Base-by-base conservation (phyloP, 2,329 filamentous ascomycete species). In the Curvularia spicifera region DNA sequence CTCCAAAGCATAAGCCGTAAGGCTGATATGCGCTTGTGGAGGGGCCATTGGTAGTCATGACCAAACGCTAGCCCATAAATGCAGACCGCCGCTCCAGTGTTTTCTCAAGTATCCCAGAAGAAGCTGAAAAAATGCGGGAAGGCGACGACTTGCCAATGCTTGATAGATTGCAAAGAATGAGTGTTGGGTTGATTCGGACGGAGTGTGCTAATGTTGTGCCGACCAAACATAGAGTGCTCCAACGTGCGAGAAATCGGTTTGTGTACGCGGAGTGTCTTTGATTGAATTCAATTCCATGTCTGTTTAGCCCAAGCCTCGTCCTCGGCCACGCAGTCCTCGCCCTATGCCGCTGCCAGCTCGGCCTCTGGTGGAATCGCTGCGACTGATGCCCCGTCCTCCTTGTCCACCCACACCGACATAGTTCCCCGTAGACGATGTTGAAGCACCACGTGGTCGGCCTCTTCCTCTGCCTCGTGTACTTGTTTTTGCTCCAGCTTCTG, bases 401-500 rank as follows among this genome's bases (percentile, higher is more conserved):
- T 82, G 76, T 4, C 80, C 77, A 9, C 80, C 80, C 57, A 78
- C 78, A 50, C 73, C 77, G 5, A 76, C 77, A 64, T 81, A 80
- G 26, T 75, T 75, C 15, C 74, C 75, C 7, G 74, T 72, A 0
- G 74, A 65, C 54, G 67, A 72, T 42, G 68, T 63, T 48, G 67
- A 71, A 47, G 68, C 59, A 58, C 74, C 67, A 50, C 71, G 74
- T 53, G 68, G 67, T 61, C 70, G 73, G 35, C 78, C 76, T 56
- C 77, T 71, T 29, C 73, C 74, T 59, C 71, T 68, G 35, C 71
- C 77, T 61, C 71, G 64, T 46, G 70, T 74, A 13, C 76, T 76
- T 59, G 79, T 78, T 69, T 79, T 68, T 73, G 65, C 53, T 12
- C 79, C 72, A 75, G 89, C 88, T 63, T 89, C 87, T 31, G 83